A percentile compares a stretch with the other conserved stretches of the same genome.
phyloP scores from a whole-genome alignment of 2,329 filamentous ascomycete species.

The Amylocarpus encephaloides region DNA sequence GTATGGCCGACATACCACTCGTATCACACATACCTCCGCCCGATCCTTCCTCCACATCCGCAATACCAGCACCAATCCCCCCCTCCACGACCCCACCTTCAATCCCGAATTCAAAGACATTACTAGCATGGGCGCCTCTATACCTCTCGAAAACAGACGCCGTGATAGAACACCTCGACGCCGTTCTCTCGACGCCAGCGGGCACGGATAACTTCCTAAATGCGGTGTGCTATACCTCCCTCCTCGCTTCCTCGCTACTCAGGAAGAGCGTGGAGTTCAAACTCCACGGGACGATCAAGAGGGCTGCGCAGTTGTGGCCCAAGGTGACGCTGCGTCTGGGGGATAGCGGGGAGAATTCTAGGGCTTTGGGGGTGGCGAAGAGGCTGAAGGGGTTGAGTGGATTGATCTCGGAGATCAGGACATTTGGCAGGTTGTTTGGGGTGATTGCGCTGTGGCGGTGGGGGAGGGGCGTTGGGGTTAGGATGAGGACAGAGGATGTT shows the following conservation, averaged over 20 bases:
- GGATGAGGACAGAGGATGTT: background rate
- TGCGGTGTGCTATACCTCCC: constrained; percentile 61
- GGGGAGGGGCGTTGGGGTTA: constrained; percentile 42
- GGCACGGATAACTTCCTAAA: constrained; percentile 67
- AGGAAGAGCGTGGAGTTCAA: background rate
- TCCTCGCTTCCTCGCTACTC: constrained; percentile 33
- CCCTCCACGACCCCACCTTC: background rate
- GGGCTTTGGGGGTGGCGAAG: constrained; percentile 39
- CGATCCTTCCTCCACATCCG: background rate
- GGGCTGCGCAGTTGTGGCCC: constrained; percentile 31
- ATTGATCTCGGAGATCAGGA: constrained; percentile 64
- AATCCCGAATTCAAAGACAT: constrained; percentile 17
- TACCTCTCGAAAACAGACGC: constrained; percentile 29
- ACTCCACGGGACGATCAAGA: constrained; percentile 33
- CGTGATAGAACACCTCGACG: constrained; percentile 46
- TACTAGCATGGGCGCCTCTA: constrained; percentile 28
- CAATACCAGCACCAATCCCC: too few relatives aligned
- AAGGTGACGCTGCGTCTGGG: constrained; percentile 4
- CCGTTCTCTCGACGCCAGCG: constrained; percentile 59
- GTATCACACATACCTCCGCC: constrained; percentile 15
- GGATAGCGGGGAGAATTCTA: constrained; percentile 18
- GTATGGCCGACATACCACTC: constrained; percentile 8
- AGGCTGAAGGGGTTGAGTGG: constrained; percentile 54
- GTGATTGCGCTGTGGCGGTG: constrained; percentile 68
- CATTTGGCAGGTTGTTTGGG: constrained; percentile 71